These are phyloP conservation scores for Lachancea fermentati DNA, from an alignment of 805 yeast genomes.

Conservation along the genomic window DNA sequence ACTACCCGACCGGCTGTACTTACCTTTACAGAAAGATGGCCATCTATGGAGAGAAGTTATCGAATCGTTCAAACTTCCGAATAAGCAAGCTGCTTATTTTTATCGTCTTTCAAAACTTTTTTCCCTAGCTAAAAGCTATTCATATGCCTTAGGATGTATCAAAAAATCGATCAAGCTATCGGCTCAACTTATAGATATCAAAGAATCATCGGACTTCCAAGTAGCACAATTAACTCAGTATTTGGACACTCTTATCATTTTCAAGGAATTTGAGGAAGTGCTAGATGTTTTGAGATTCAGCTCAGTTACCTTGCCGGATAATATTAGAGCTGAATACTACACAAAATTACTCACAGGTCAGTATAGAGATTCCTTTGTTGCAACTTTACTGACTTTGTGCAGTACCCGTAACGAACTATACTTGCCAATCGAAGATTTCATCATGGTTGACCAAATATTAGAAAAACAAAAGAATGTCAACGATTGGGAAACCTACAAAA, in stretches of 20 bases:
- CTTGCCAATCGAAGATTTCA: slow-evolving; percentile 21
- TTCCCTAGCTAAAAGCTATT: slow-evolving; percentile 16
- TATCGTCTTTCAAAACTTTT: slow-evolving; percentile 26
- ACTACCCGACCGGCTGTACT: slow-evolving; percentile 19
- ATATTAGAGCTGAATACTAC: slow-evolving; percentile 22
- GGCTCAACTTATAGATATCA: slow-evolving; percentile 10
- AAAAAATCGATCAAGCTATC: slow-evolving; percentile 26
- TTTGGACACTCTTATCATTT: slow-evolving; percentile 23
- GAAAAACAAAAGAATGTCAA: slow-evolving; percentile 10
- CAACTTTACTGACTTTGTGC: slow-evolving; percentile 21
- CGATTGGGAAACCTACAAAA: slow-evolving; percentile 23
- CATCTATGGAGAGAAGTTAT: slow-evolving; percentile 23
- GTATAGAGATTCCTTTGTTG: slow-evolving; percentile 18
- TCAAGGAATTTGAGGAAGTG: slow-evolving; percentile 25
- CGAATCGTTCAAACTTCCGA: slow-evolving; percentile 13
- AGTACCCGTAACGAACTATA: slow-evolving; percentile 10
- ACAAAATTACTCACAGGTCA: slow-evolving; percentile 13
- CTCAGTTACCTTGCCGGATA: slow-evolving; percentile 18
- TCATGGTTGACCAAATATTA: slow-evolving; percentile 23
- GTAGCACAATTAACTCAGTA: slow-evolving; percentile 25
- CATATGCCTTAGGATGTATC: slow-evolving; percentile 23
- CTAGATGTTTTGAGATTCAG: slow-evolving; percentile 29
- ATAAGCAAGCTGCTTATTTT: slow-evolving; percentile 19
- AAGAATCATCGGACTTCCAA: slow-evolving; percentile 17
- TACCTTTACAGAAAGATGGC: slow-evolving; percentile 11